Conservation (phyloP, 106 monocot species). For the Amphibolis antarctica region DNA sequence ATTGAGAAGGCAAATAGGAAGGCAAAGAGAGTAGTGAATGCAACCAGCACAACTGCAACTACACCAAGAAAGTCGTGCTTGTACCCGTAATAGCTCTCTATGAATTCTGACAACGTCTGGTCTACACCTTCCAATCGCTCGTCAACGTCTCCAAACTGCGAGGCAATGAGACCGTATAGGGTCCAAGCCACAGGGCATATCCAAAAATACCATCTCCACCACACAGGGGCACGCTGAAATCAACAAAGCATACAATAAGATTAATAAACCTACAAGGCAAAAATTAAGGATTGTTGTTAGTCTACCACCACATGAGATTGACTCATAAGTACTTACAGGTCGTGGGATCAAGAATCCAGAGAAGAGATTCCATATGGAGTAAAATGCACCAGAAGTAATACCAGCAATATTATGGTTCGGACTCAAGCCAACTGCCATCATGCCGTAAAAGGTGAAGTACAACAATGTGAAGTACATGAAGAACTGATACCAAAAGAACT, state of each 20-base stretch:
- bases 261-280: neutral
- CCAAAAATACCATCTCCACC: slow-evolving; percentile 30
- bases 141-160: slow-evolving; percentile 18
- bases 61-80: slow-evolving; percentile 15
- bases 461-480: slow-evolving; percentile 37
- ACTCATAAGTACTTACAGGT: slow-evolving; percentile 4
- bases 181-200: slow-evolving; percentile 23
- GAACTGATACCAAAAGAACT: slow-evolving; percentile 39
- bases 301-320: neutral
- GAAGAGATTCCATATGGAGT: slow-evolving; percentile 32
- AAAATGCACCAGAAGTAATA: slow-evolving; percentile 23
- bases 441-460: slow-evolving; percentile 43
- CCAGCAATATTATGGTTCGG: slow-evolving; percentile 29
- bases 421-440: slow-evolving; percentile 36
- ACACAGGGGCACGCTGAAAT: slow-evolving; percentile 17
- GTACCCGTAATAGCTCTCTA: slow-evolving; percentile 16
- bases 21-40: neutral
- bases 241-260: neutral
- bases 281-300: neutral
- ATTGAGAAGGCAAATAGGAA: slow-evolving; percentile 9
- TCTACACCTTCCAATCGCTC: neutral
- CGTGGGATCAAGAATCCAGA: slow-evolving; percentile 27
- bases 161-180: slow-evolving; percentile 13
- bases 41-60: slow-evolving; percentile 5
- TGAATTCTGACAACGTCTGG: slow-evolving; percentile 1